Base-by-base conservation (phyloP, 257 asterid species). In the Nicotiana otophora region DNA sequence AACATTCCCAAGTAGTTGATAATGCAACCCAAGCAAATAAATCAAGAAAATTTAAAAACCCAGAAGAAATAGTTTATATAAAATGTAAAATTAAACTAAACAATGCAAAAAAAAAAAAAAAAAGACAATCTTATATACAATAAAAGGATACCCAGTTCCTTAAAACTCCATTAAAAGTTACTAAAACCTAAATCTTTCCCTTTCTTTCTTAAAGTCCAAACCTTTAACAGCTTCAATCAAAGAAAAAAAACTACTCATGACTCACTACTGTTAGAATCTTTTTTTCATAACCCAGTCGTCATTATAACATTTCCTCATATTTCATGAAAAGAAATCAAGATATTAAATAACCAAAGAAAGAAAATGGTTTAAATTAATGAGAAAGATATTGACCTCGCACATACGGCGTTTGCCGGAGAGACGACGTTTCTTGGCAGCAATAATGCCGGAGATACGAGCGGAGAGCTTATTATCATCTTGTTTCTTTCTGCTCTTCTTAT, bases 351-450 rank as follows among this genome's bases (percentile, higher is more conserved):
- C 10, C 31, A 31, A 60, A 62, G 4, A 10, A 5, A 7, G 67
- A 17, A 77, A 39, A 3, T 5, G 0, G 6, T 30, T 23, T 39
- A 19, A 42, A 39, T 12, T 23, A 46, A 72, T 6, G 6, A 20
- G 4, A 28, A n/a, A 63, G 60, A n/a, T 39, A 17, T 42, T 34
- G 76, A 89, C 91, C 92, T 89, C 87, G 79, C 92, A 89, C 30
- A 48, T 36, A 83, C 92, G 91, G 86, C 92, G 92, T 83, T 89
- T 86, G 51, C 91, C 92, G 6, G 91, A 11, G 10, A 57, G 46
- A 8, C 92, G 89, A 30, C 92, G 91, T 86, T 89, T 89, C 79
- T 89, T 89, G 74, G 89, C 85, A 64, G 92, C 92, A 81, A 89
- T 89, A 55, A 89, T 79, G 78, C 87, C 51, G 11, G 92, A 89